Conservation (phyloP, 2,329 filamentous ascomycete species). For the Colletotrichum tropicicola region DNA sequence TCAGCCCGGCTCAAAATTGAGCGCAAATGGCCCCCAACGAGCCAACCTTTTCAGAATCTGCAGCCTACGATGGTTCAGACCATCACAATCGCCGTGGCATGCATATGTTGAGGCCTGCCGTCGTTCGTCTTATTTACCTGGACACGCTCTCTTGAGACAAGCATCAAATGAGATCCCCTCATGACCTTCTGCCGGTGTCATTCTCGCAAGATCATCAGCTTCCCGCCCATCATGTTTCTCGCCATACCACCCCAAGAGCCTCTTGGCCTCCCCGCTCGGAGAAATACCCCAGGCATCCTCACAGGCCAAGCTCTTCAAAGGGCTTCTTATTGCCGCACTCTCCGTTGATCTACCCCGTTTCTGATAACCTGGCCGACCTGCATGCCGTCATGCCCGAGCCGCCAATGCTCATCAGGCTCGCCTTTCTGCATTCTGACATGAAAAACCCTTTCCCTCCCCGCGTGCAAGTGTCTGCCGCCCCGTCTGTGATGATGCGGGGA, state of each 20-base stretch:
- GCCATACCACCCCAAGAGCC: not conserved
- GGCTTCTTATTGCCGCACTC: not conserved
- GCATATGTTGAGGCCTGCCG: not conserved
- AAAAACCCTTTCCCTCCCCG: not conserved
- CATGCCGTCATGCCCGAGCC: conserved; percentile 17
- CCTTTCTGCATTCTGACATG: not conserved
- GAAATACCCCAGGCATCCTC: not conserved
- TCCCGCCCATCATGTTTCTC: not conserved
- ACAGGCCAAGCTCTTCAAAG: conserved; percentile 7
- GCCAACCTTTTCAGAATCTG: not conserved
- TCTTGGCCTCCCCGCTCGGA: not conserved
- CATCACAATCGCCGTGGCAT: not conserved
- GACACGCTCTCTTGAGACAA: not conserved
- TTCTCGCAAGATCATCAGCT: not conserved
- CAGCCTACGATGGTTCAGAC: not conserved
- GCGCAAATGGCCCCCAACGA: too few relatives aligned
- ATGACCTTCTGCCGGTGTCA: not conserved
- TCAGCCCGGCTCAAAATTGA: too few relatives aligned
- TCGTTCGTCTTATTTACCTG: not conserved
- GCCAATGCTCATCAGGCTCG: not conserved
- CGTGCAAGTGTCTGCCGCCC: not conserved
- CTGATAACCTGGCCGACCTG: conserved; percentile 4
- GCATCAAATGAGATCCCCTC: not conserved
- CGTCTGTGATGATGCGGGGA: conserved; percentile 10
- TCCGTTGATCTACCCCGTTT: conserved; percentile 20